A percentile compares a stretch with the other conserved stretches of the same genome.
Conservation (phyloP, 2,329 filamentous ascomycete species). For the Stemphylium beticola region DNA sequence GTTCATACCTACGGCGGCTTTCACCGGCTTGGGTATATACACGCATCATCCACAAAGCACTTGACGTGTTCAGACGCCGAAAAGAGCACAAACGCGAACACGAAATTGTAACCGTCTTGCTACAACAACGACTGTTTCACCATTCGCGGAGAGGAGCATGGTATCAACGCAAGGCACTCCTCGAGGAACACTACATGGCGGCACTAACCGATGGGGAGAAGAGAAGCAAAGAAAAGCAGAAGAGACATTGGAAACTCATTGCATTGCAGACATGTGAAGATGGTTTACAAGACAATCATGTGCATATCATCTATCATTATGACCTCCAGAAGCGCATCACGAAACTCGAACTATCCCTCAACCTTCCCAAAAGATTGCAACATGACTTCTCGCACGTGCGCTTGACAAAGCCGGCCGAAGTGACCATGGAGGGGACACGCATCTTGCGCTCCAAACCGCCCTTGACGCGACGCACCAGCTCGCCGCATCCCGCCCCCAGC, state of each 20-base stretch:
- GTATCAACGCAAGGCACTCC: conserved; percentile 92
- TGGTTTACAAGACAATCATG: conserved; percentile 84
- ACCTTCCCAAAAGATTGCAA: conserved; percentile 81
- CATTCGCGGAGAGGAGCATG: conserved; percentile 82
- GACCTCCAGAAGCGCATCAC: conserved; percentile 92
- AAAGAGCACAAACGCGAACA: conserved; percentile 84
- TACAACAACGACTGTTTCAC: conserved; percentile 84
- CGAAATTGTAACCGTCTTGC: conserved; percentile 72
- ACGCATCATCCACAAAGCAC: conserved; percentile 86
- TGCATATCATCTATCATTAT: conserved; percentile 91
- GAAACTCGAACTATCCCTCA: conserved; percentile 86
- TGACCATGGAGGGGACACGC: conserved; percentile 77
- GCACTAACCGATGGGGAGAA: conserved; percentile 26
- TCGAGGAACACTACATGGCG: conserved; percentile 96
- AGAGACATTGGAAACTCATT: conserved; percentile 80
- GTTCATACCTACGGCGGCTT: conserved; percentile 86
- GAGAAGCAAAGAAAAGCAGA: conserved; percentile 64
- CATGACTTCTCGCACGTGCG: conserved; percentile 91
- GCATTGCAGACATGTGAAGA: conserved; percentile 83
- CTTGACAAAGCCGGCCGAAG: conserved; percentile 75
- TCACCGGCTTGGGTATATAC: conserved; percentile 94
- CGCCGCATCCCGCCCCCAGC: conserved; percentile 40
- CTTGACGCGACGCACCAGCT: conserved; percentile 37
- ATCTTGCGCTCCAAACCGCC: conserved; percentile 66
- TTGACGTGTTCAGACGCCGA: conserved; percentile 77